Percentiles rank a stretch among this genome's conserved stretches.
These are phyloP conservation scores for Rhododendron simsii DNA, from an alignment of 148 eudicot species.

Conservation along the genomic window DNA sequence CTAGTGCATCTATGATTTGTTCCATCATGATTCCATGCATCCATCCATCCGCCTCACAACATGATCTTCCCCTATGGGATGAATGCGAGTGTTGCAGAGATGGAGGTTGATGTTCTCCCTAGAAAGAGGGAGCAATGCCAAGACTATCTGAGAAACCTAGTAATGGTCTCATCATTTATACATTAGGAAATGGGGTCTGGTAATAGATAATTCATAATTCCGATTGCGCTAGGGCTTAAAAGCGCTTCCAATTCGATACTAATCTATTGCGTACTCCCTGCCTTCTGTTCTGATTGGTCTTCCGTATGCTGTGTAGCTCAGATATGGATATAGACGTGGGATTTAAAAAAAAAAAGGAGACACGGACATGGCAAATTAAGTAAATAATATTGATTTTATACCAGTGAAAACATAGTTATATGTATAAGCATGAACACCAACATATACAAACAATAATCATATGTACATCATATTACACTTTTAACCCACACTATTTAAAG, in stretches of 20 bases:
- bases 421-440: too few relatives aligned
- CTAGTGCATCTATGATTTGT: background rate
- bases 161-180: background rate
- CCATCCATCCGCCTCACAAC: background rate
- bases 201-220: background rate
- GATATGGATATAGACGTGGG: too few relatives aligned
- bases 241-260: background rate
- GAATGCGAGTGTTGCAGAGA: background rate
- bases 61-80: background rate
- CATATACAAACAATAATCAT: too few relatives aligned
- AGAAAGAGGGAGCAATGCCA: background rate
- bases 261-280: background rate
- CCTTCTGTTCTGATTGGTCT: background rate
- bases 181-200: background rate
- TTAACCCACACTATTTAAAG: too few relatives aligned
- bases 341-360: too few relatives aligned
- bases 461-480: too few relatives aligned
- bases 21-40: background rate
- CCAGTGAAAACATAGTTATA: too few relatives aligned
- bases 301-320: background rate
- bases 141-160: background rate
- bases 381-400: too few relatives aligned
- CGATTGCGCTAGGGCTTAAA: background rate
- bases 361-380: too few relatives aligned
- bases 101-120: background rate